phyloP scores from a whole-genome alignment of 805 yeast genomes.

The Ogataea polymorpha region DNA sequence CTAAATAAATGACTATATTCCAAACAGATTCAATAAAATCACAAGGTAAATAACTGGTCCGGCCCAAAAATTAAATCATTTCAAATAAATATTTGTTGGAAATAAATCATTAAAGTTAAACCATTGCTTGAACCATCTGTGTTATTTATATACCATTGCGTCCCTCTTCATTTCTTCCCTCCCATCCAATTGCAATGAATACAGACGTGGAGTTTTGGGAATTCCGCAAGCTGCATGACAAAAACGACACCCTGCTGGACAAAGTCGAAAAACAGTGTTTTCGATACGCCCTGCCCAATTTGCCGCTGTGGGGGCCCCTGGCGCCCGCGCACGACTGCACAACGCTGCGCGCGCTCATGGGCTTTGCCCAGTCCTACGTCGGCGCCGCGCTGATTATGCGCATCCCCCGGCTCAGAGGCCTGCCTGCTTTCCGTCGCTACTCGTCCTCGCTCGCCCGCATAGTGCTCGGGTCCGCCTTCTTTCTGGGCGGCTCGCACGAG shows the following conservation, averaged over 20 bases:
- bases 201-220: constrained; percentile 13
- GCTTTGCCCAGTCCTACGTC: constrained; percentile 25
- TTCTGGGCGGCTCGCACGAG: constrained; percentile 24
- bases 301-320: constrained; percentile 32
- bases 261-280: constrained; percentile 22
- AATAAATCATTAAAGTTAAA: no score
- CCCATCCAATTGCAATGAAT: background rate
- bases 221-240: constrained; percentile 25
- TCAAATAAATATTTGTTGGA: no score
- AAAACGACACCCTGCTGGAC: constrained; percentile 21
- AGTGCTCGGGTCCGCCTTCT: constrained; percentile 9
- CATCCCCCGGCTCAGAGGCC: constrained; percentile 1
- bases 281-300: constrained; percentile 29
- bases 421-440: background rate
- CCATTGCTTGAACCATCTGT: no score
- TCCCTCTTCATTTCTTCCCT: background rate
- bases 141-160: no score
- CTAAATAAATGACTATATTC: constrained; percentile 35
- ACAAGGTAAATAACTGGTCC: no score
- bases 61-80: no score
- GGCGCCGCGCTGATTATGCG: constrained; percentile 19
- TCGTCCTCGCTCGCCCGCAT: constrained; percentile 4
- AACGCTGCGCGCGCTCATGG: constrained; percentile 24
- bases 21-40: background rate
- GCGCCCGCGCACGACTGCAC: constrained; percentile 36